Base-by-base conservation (phyloP, 768 basidiomycete genomes). In the Scleroderma citrinum region DNA sequence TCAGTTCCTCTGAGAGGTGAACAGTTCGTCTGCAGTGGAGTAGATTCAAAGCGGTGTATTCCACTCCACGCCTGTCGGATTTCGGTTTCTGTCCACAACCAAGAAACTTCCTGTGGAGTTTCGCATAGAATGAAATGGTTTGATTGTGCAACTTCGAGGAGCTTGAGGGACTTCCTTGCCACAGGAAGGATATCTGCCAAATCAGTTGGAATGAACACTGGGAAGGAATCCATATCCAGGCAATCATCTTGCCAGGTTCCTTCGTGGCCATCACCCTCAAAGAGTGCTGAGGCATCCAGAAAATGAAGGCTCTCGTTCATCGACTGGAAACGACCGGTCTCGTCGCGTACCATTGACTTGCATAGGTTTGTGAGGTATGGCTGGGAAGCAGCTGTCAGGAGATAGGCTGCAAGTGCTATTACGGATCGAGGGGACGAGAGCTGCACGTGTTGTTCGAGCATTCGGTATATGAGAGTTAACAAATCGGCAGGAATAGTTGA, bases 121-220 rank as follows among this genome's bases (percentile, higher is more conserved):
- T 42, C 23, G 2, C 73, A 76, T n/a, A 87, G 65, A 11, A 87
- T 61, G 0, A 73, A 73, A 58, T 89, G 85, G 41, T 80, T 75
- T 0, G 86, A 82, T 49, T 79, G 70, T 3, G 88, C 87, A 10
- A 74, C 75, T 42, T 72, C 73, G 0, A 92, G 72, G 3, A 92
- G 66, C 24, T 76, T 71, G 10, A 92, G 65, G 0, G 90, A 91
- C 56, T 78, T 83, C 52, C 78, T 79, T 1, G 87, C 87, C 3
- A 78, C 76, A 12, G 80, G 75, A 3, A 92, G 65, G 7, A 78
- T 71, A 39, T 75, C 69, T 7, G 76, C 66, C 24, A 85, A 63
- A 12, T 69, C 69, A 5, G 56, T 53, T 3, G 78, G 75, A 50
- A 92, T 77, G 63, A 92, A 92, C 4, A 65, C 64, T 0, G 90